A percentile compares a stretch with the other conserved stretches of the same genome.
Evolutionary conservation across 768 basidiomycete species (phyloP).

Genomic region (Mycena polygramma): DNA sequence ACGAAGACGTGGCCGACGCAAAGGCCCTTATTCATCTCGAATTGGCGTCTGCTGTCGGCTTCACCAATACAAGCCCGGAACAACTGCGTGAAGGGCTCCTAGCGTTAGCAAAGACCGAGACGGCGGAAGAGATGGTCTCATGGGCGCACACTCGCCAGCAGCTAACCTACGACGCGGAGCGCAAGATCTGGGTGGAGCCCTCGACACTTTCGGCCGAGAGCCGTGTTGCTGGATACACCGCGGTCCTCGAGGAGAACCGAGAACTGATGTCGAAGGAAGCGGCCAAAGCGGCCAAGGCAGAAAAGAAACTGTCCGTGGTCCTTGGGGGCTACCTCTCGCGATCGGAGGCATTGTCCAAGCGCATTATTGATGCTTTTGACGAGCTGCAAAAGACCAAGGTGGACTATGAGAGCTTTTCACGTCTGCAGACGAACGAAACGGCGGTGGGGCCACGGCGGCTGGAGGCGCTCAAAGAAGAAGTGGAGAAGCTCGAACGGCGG

Average conservation of each 20-base stretch:
- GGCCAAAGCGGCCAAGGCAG: constrained; percentile 82
- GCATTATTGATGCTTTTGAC: constrained; percentile 75
- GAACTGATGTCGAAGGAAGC: constrained; percentile 86
- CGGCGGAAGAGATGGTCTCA: constrained; percentile 68
- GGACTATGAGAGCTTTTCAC: constrained; percentile 85
- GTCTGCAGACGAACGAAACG: constrained; percentile 78
- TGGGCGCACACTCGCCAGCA: constrained; percentile 79
- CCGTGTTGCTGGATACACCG: constrained; percentile 73
- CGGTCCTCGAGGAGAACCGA: constrained; percentile 71
- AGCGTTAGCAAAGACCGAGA: constrained; percentile 72
- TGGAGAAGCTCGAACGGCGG: constrained; percentile 80
- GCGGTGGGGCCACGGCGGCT: constrained; percentile 84
- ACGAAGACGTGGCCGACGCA: constrained; percentile 79
- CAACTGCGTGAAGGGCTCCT: constrained; percentile 85
- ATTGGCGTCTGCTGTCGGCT: constrained; percentile 83
- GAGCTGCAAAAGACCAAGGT: constrained; percentile 75
- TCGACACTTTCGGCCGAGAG: constrained; percentile 67
- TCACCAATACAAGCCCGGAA: constrained; percentile 84
- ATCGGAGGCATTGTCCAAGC: constrained; percentile 72
- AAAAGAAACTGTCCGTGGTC: constrained; percentile 90
- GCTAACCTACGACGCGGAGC: constrained; percentile 72
- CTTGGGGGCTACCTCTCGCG: constrained; percentile 94
- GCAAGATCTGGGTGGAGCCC: constrained; percentile 77
- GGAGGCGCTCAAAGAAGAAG: constrained; percentile 87
- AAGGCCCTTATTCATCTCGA: constrained; percentile 82